phyloP scores from a whole-genome alignment of 257 asterid species.

The Ligustrum vulgare region DNA sequence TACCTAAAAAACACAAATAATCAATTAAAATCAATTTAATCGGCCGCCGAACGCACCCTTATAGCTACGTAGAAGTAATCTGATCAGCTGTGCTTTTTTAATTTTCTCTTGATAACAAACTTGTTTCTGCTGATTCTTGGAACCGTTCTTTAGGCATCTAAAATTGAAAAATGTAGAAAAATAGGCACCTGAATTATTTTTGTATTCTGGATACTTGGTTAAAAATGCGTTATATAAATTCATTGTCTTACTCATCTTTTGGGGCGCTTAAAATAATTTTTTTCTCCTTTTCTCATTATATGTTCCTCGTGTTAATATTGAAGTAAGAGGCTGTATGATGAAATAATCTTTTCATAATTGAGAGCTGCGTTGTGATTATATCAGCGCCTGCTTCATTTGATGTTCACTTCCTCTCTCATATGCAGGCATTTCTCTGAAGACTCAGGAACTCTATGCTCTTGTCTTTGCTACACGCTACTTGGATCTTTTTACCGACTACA shows the following conservation, averaged over 20 bases:
- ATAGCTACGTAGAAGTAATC: background rate
- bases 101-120: background rate
- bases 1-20: too few species aligned
- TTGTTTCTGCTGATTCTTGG: background rate
- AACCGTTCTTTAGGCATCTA: background rate
- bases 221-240: background rate
- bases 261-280: background rate
- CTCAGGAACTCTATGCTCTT: conserved; percentile 81
- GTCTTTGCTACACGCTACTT: conserved; percentile 86
- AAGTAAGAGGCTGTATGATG: background rate
- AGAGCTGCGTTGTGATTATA: background rate
- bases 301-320: background rate
- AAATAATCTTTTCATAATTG: background rate
- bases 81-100: background rate
- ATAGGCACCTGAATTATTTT: background rate
- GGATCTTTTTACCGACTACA: conserved; percentile 69
- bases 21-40: too few species aligned
- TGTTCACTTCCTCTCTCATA: conserved; percentile 7
- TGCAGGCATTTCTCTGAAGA: conserved; percentile 81
- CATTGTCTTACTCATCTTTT: background rate
- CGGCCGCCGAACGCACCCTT: too few species aligned
- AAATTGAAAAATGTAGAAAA: background rate
- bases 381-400: conserved; percentile 10
- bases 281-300: background rate
- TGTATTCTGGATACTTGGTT: background rate